Percentiles rank a stretch among this genome's conserved stretches.
Evolutionary conservation across 2,329 filamentous ascomycete species (phyloP).

Genomic region (Penicillium nordicum): DNA sequence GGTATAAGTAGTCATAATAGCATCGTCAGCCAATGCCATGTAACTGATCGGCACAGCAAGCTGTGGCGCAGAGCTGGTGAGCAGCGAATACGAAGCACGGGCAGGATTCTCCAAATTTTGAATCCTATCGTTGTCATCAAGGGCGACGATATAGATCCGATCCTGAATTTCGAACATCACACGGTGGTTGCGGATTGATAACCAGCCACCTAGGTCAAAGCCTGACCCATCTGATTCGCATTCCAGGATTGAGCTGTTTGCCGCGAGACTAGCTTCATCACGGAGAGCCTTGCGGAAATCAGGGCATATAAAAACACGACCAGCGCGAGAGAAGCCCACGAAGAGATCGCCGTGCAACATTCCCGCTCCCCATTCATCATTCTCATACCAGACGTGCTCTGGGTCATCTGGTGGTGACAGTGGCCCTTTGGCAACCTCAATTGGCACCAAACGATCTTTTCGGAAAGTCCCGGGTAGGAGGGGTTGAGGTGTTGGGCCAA

Average conservation of each 20-base stretch:
- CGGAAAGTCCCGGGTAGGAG: constrained; percentile 19
- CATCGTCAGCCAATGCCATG: constrained; percentile 48
- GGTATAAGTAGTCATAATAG: constrained; percentile 47
- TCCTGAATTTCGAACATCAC: constrained; percentile 47
- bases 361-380: constrained; percentile 50
- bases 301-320: constrained; percentile 44
- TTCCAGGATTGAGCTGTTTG: constrained; percentile 38
- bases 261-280: constrained; percentile 23
- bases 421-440: constrained; percentile 27
- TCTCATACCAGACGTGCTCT: constrained; percentile 28
- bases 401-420: constrained; percentile 23
- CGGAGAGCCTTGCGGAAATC: constrained; percentile 42
- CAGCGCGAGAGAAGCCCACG: constrained; percentile 44
- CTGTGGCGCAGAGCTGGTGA: constrained; percentile 37
- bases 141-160: constrained; percentile 42
- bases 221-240: constrained; percentile 40
- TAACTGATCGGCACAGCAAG: constrained; percentile 46
- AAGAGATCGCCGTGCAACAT: constrained; percentile 44
- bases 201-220: constrained; percentile 49
- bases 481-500: constrained; percentile 21
- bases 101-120: constrained; percentile 18
- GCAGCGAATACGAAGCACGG: constrained; percentile 32
- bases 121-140: constrained; percentile 36
- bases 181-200: constrained; percentile 42
- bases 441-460: constrained; percentile 27